These are phyloP conservation scores for Irpex sp. DNA, from an alignment of 1,284 basidiomycete genomes.

Conservation along the genomic window DNA sequence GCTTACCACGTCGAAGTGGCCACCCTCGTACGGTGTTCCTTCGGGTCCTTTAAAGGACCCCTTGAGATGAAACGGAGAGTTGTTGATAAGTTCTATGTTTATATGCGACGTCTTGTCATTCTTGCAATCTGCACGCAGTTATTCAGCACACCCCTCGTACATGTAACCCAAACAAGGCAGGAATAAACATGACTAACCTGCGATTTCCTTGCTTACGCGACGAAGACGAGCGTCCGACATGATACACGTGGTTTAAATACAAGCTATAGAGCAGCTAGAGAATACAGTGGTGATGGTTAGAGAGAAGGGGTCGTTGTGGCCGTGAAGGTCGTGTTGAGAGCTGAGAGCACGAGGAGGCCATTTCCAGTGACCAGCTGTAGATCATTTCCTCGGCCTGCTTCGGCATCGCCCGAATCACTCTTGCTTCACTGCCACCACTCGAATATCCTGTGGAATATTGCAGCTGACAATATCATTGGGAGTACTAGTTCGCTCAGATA, in stretches of 20 bases:
- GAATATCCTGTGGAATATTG: no score
- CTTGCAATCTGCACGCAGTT: conserved; percentile 72
- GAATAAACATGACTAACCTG: conserved; percentile 46
- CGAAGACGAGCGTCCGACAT: conserved; percentile 83
- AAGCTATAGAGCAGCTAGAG: neutral
- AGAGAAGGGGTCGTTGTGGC: neutral
- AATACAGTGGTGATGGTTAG: conserved; percentile 3
- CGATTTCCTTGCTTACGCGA: conserved; percentile 90
- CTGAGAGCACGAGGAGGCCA: neutral
- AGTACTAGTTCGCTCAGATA: no score
- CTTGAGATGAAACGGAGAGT: conserved; percentile 84
- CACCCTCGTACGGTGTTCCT: conserved; percentile 93
- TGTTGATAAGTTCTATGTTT: conserved; percentile 81
- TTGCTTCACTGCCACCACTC: neutral
- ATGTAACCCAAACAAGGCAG: conserved; percentile 3
- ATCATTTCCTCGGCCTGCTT: neutral
- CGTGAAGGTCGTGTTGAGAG: neutral
- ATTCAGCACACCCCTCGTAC: neutral
- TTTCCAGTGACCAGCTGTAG: neutral
- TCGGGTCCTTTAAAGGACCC: conserved; percentile 92
- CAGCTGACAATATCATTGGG: no score
- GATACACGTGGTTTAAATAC: conserved; percentile 6
- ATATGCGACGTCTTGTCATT: conserved; percentile 89
- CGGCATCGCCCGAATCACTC: conserved; percentile 4
- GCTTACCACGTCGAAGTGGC: conserved; percentile 88